Evolutionary conservation across 2,329 filamentous ascomycete genomes (phyloP).

Genomic region (Verticillium albo-atrum): DNA sequence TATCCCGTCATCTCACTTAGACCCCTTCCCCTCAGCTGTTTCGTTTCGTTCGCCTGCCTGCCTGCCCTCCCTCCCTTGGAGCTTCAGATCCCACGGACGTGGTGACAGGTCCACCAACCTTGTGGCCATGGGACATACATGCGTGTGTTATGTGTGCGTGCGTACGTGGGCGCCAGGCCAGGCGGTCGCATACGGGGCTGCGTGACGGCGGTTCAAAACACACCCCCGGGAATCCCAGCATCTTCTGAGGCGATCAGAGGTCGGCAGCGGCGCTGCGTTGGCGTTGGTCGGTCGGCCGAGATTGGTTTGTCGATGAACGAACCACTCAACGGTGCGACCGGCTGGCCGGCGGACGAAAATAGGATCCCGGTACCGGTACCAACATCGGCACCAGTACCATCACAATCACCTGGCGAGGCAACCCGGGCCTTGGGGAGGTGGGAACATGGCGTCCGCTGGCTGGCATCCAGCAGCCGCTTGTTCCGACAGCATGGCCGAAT

Average conservation of each 20-base stretch:
- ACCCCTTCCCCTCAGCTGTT: background rate
- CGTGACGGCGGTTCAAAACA: background rate
- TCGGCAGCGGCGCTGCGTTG: background rate
- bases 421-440: background rate
- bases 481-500: background rate
- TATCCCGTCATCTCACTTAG: background rate
- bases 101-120: background rate
- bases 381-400: background rate
- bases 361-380: background rate
- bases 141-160: background rate
- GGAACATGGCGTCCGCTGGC: background rate
- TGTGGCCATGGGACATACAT: background rate
- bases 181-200: background rate
- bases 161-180: background rate
- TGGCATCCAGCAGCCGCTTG: background rate
- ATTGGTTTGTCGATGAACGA: conserved; percentile 3
- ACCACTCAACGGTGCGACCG: background rate
- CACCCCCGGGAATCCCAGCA: background rate
- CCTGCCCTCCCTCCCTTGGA: background rate
- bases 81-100: background rate
- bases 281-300: background rate
- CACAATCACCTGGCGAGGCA: background rate
- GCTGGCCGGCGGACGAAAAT: background rate
- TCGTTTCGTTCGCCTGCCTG: background rate
- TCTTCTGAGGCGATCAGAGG: background rate